Evolutionary conservation across 768 basidiomycete species (phyloP).

Genomic region (Xerocomellus amylosporus): DNA sequence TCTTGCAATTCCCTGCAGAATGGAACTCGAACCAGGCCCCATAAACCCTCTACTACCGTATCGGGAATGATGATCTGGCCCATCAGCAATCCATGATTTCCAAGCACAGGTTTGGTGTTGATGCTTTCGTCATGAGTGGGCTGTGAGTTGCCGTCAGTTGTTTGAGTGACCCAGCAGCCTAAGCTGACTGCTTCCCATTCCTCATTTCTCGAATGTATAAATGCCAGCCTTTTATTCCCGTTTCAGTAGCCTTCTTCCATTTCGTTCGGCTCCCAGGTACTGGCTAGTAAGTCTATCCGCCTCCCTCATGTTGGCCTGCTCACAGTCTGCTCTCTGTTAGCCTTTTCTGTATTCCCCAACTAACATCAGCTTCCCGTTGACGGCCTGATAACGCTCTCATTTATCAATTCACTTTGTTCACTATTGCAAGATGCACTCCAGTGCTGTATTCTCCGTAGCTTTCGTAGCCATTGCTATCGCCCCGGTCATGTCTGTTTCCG

Average conservation of each 20-base stretch:
- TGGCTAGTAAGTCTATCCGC: constrained; percentile 20
- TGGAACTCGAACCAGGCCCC: no score
- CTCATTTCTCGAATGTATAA: background rate
- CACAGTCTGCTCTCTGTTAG: background rate
- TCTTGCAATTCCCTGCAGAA: no score
- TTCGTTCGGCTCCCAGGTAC: constrained; percentile 21
- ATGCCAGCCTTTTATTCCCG: background rate
- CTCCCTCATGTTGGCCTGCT: background rate
- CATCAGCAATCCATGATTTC: no score
- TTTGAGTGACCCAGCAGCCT: background rate
- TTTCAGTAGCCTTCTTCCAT: constrained; percentile 10
- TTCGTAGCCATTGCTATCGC: constrained; percentile 1
- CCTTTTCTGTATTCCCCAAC: constrained; percentile 15
- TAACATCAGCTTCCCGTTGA: constrained; percentile 9
- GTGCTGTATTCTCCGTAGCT: constrained; percentile 1
- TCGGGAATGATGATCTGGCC: background rate
- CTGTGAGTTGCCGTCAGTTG: background rate
- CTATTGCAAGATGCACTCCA: constrained; percentile 12
- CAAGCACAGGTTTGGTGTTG: background rate
- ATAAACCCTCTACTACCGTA: no score
- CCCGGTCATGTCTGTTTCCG: constrained; percentile 10
- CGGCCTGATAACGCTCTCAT: constrained; percentile 11
- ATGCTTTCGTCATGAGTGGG: background rate
- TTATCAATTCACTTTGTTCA: background rate
- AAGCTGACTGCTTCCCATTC: background rate